Percentiles rank a stretch among this genome's conserved stretches.
These are phyloP conservation scores for Debaryomyces nepalensis DNA, from an alignment of 1,139 yeast genomes.

Conservation along the genomic window DNA sequence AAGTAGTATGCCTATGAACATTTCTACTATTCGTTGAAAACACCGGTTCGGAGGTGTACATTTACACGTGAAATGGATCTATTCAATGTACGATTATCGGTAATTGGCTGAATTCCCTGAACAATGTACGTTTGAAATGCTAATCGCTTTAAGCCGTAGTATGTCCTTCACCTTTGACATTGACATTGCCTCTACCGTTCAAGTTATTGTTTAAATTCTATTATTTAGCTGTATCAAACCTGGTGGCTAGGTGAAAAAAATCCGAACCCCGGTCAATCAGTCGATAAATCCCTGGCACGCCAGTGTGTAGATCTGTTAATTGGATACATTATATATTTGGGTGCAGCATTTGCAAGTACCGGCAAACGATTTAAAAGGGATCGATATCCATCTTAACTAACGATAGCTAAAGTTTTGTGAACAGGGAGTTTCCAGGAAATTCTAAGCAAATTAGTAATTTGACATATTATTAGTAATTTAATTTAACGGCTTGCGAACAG, in stretches of 20 bases:
- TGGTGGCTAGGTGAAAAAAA: neutral
- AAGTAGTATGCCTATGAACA: neutral
- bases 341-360: neutral
- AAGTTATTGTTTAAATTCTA: neutral
- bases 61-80: slow-evolving; percentile 5
- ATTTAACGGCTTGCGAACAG: too few species aligned
- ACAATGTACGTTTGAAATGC: neutral
- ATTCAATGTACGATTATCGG: neutral
- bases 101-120: slow-evolving; percentile 6
- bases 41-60: slow-evolving; percentile 7
- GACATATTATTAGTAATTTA: too few species aligned
- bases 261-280: slow-evolving; percentile 9
- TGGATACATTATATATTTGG: neutral
- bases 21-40: neutral
- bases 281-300: neutral
- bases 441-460: slow-evolving; percentile 7
- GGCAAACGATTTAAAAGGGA: slow-evolving; percentile 4
- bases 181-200: slow-evolving; percentile 6
- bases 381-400: neutral
- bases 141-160: neutral
- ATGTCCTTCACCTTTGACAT: neutral
- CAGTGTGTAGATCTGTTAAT: slow-evolving; percentile 1
- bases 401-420: neutral
- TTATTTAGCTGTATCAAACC: slow-evolving; percentile 4
- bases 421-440: slow-evolving; percentile 3